A percentile compares a stretch with the other conserved stretches of the same genome.
Evolutionary conservation across 176 grass and related monocot species (phyloP).

Genomic region (Aegilops speltoides): DNA sequence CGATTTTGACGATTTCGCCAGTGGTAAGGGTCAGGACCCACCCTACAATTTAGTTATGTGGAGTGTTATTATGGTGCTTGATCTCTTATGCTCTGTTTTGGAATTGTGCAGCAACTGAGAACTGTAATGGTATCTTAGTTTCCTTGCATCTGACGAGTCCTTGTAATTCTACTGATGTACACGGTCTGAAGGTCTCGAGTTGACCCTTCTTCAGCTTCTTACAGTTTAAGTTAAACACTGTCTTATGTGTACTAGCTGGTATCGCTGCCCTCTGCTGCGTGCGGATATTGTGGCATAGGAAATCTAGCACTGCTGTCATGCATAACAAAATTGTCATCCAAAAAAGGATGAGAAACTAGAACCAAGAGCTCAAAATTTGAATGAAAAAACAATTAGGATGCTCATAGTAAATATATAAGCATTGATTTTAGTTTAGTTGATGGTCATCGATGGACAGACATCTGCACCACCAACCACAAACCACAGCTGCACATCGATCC

Average conservation of each 20-base stretch:
- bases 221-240: neutral
- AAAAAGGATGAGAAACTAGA: neutral
- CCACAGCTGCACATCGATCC: no score
- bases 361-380: neutral
- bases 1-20: neutral
- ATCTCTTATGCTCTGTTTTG: neutral
- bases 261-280: neutral
- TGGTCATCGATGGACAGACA: neutral
- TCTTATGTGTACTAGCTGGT: neutral
- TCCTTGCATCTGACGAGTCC: neutral
- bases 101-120: neutral
- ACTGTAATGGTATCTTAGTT: neutral
- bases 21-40: neutral
- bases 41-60: neutral
- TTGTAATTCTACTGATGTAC: no score
- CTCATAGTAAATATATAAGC: neutral
- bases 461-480: no score
- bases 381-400: neutral
- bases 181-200: no score
- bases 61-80: neutral
- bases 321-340: neutral
- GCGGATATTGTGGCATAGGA: neutral
- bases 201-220: no score
- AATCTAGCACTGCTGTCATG: neutral
- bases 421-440: neutral